Percentiles rank a stretch among this genome's conserved stretches.
These are phyloP conservation scores for Cladosporium sp. DNA, from an alignment of 2,329 filamentous ascomycete genomes.

Conservation along the genomic window DNA sequence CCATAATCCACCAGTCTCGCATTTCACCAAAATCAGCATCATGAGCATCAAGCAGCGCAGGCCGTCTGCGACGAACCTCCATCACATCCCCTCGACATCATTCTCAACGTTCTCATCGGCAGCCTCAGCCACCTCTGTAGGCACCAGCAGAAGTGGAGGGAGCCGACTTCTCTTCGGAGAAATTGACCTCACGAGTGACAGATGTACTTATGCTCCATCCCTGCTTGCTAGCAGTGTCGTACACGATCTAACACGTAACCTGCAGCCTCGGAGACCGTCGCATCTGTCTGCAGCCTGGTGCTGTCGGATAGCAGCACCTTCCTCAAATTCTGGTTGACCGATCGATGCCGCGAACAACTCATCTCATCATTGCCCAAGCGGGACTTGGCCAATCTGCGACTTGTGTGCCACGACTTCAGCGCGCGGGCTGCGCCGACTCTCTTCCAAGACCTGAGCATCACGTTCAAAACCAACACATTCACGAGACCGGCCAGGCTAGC, in stretches of 20 bases:
- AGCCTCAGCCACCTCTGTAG: slow-evolving; percentile 39
- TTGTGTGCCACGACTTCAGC: slow-evolving; percentile 70
- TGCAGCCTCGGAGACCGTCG: slow-evolving; percentile 48
- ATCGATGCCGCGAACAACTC: slow-evolving; percentile 49
- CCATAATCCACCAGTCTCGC: not conserved
- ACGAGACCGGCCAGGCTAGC: slow-evolving; percentile 72
- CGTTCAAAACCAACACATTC: slow-evolving; percentile 73
- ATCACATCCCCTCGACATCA: slow-evolving; percentile 38
- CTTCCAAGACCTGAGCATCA: slow-evolving; percentile 69
- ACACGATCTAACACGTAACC: slow-evolving; percentile 12
- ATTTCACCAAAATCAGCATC: slow-evolving; percentile 13
- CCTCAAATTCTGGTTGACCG: slow-evolving; percentile 53
- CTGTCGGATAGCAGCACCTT: slow-evolving; percentile 52
- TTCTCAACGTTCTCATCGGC: slow-evolving; percentile 38
- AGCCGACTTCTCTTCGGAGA: slow-evolving; percentile 51
- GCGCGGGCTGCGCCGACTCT: slow-evolving; percentile 68
- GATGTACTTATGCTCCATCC: slow-evolving; percentile 35
- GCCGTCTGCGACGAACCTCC: slow-evolving; percentile 31
- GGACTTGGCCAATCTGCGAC: slow-evolving; percentile 57
- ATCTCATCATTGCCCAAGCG: slow-evolving; percentile 45
- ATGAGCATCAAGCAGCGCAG: slow-evolving; percentile 36
- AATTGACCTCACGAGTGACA: slow-evolving; percentile 48
- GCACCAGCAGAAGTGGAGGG: slow-evolving; percentile 41
- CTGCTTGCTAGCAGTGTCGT: not conserved
- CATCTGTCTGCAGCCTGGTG: slow-evolving; percentile 53